phyloP scores from a whole-genome alignment of 495 filamentous ascomycete species.

The Eremomyces bilateralis region DNA sequence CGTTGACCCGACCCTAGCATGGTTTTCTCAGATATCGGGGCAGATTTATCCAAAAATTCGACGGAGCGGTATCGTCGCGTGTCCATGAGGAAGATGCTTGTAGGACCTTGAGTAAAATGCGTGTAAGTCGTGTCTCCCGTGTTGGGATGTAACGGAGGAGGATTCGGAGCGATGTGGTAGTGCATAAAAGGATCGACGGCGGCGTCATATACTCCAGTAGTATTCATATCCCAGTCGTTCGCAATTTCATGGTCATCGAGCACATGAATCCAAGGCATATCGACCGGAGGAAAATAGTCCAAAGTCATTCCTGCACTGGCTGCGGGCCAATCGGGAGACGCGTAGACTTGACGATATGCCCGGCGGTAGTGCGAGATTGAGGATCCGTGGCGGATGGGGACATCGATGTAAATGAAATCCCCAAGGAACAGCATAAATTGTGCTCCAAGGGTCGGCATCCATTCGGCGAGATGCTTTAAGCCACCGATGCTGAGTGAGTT shows the following conservation, averaged over 20 bases:
- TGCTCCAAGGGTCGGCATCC: slow-evolving; percentile 38
- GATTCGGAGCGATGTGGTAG: slow-evolving; percentile 73
- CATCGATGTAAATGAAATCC: slow-evolving; percentile 97
- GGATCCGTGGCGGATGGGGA: slow-evolving; percentile 56
- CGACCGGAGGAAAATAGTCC: slow-evolving; percentile 27
- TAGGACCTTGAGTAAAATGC: slow-evolving; percentile 68
- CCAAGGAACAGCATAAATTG: slow-evolving; percentile 96
- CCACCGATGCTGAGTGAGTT: slow-evolving; percentile 70
- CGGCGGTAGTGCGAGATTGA: slow-evolving; percentile 55
- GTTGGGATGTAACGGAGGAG: slow-evolving; percentile 29
- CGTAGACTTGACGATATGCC: slow-evolving; percentile 84
- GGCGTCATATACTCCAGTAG: slow-evolving; percentile 44
- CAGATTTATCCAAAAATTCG: slow-evolving; percentile 33
- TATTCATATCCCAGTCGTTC: slow-evolving; percentile 71
- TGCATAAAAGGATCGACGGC: slow-evolving; percentile 71
- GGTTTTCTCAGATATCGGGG: slow-evolving; percentile 35
- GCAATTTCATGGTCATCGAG: slow-evolving; percentile 90
- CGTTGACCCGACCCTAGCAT: slow-evolving; percentile 75
- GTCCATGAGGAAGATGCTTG: slow-evolving; percentile 86
- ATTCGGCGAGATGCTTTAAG: slow-evolving; percentile 40
- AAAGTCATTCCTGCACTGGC: slow-evolving; percentile 19
- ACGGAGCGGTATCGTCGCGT: slow-evolving; percentile 68
- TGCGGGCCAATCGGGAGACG: slow-evolving; percentile 67
- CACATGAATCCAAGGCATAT: slow-evolving; percentile 88
- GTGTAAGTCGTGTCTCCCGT: slow-evolving; percentile 50